Conservation (phyloP, 805 yeast species). For the Spathaspora gorwiae region DNA sequence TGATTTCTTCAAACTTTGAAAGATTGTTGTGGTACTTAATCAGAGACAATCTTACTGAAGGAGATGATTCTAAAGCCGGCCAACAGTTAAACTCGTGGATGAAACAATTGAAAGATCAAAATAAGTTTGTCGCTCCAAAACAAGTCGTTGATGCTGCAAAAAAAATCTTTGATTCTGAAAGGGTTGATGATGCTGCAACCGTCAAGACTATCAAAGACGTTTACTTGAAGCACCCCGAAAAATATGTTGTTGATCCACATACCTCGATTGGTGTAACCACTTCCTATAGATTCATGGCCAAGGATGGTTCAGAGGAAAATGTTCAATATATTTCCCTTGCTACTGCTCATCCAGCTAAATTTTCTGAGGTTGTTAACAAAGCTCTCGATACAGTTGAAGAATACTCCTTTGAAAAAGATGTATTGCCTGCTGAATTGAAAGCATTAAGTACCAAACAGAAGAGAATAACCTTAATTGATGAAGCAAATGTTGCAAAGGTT, state of each 20-base stretch:
- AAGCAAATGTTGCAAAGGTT: conserved; percentile 68
- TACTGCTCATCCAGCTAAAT: conserved; percentile 99
- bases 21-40: conserved; percentile 93
- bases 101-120: conserved; percentile 67
- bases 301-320: conserved; percentile 22
- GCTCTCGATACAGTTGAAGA: conserved; percentile 64
- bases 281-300: conserved; percentile 55
- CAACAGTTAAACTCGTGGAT: conserved; percentile 69
- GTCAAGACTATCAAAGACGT: conserved; percentile 68
- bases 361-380: conserved; percentile 88
- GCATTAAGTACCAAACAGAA: conserved; percentile 66
- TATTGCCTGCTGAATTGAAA: conserved; percentile 83
- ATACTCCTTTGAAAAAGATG: conserved; percentile 83
- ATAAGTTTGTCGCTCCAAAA: conserved; percentile 68
- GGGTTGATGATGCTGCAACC: conserved; percentile 76
- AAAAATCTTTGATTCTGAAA: conserved; percentile 68
- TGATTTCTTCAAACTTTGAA: conserved; percentile 93
- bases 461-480: conserved; percentile 67
- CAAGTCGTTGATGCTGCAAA: conserved; percentile 64
- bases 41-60: conserved; percentile 56
- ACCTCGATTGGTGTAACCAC: conserved; percentile 92
- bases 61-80: conserved; percentile 66
- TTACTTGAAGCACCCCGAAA: conserved; percentile 54
- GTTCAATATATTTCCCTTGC: conserved; percentile 70
- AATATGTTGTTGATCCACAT: conserved; percentile 93